Conservation (phyloP, 768 basidiomycete genomes). For the Botryobasidium botryosum region DNA sequence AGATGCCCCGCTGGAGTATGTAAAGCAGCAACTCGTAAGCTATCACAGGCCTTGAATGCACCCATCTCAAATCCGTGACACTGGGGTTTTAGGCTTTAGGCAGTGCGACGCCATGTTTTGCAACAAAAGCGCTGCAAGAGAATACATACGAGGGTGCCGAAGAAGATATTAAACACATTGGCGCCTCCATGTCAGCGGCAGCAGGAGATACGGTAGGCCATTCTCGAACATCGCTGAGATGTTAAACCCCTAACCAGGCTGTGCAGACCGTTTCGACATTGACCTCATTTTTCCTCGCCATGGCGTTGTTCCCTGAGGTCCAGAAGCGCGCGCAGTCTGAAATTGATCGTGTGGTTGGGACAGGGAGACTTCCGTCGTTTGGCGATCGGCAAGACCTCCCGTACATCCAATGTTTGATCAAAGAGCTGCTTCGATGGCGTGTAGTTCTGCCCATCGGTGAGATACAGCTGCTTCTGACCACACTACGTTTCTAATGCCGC, state of each 20-base stretch:
- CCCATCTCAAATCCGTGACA: too few relatives aligned
- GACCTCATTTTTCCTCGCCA: conserved; percentile 19
- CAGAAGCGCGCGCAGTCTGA: conserved; percentile 25
- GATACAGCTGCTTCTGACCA: conserved; percentile 21
- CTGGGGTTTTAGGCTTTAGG: too few relatives aligned
- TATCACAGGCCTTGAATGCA: too few relatives aligned
- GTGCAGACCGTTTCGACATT: conserved; percentile 24
- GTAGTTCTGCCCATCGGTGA: conserved; percentile 19
- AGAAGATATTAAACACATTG: too few relatives aligned
- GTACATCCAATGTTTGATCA: conserved; percentile 10
- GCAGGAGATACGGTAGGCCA: neutral
- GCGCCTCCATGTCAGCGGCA: neutral
- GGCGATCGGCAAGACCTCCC: conserved; percentile 11
- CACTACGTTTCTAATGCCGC: too few relatives aligned
- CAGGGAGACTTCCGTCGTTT: conserved; percentile 16
- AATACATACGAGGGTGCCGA: too few relatives aligned
- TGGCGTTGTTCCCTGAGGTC: conserved; percentile 23
- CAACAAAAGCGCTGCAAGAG: too few relatives aligned
- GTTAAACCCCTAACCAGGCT: too few relatives aligned
- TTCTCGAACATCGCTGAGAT: too few relatives aligned
- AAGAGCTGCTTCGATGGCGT: conserved; percentile 10
- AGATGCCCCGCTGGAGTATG: too few relatives aligned
- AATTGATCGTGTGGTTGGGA: conserved; percentile 19
- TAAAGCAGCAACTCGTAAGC: too few relatives aligned
- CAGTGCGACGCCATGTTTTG: too few relatives aligned